A percentile compares a stretch with the other conserved stretches of the same genome.
Evolutionary conservation across 495 filamentous ascomycete genomes (phyloP).

Genomic region (Penicillium herquei): DNA sequence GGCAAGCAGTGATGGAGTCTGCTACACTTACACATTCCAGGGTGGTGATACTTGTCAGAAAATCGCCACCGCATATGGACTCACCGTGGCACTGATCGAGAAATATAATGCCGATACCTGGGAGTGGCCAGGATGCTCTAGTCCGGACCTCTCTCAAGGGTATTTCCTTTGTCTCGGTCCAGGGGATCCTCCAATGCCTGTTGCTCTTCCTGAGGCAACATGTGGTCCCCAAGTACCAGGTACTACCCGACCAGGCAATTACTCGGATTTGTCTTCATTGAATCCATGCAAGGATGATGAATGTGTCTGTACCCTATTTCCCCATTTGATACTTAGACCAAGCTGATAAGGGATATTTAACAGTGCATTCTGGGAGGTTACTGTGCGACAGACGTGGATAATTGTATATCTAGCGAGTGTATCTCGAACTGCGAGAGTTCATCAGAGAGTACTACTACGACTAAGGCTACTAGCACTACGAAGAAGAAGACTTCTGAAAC

Average conservation of each 20-base stretch:
- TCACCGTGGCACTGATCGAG: neutral
- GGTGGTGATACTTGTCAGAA: neutral
- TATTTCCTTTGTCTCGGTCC: slow-evolving; percentile 2
- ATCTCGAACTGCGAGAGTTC: neutral
- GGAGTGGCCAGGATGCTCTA: slow-evolving; percentile 3
- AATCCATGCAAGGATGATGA: slow-evolving; percentile 5
- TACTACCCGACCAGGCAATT: slow-evolving; percentile 2
- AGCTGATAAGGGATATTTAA: no score
- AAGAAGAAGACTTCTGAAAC: no score
- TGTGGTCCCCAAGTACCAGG: slow-evolving; percentile 9
- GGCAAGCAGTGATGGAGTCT: neutral
- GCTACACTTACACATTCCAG: neutral
- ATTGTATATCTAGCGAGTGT: neutral
- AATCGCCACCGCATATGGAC: neutral
- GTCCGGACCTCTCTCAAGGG: neutral
- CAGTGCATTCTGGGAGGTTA: neutral
- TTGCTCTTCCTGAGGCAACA: neutral
- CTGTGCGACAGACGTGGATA: neutral
- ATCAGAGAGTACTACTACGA: neutral
- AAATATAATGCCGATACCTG: slow-evolving; percentile 3
- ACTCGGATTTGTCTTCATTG: slow-evolving; percentile 3
- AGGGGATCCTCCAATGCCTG: slow-evolving; percentile 3
- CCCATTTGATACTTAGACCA: neutral
- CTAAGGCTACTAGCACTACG: no score
- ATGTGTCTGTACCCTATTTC: slow-evolving; percentile 4